Conservation (phyloP, 140 eudicot species). For the Oenanthe javanica region DNA sequence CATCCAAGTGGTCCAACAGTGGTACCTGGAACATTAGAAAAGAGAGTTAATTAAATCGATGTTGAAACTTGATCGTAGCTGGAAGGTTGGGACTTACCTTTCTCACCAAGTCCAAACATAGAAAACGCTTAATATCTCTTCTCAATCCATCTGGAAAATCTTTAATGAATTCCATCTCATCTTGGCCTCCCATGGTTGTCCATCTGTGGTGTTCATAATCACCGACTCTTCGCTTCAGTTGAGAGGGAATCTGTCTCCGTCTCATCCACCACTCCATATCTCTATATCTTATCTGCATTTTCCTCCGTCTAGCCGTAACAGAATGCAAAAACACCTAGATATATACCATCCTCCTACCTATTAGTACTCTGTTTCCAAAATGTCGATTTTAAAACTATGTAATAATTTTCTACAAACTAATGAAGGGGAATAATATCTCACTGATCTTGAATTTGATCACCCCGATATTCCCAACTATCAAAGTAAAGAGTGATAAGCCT, state of each 20-base stretch:
- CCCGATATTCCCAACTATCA: constrained; percentile 51
- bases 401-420: not conserved
- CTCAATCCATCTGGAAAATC: constrained; percentile 86
- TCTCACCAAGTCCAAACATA: constrained; percentile 71
- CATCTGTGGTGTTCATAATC: constrained; percentile 72
- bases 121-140: constrained; percentile 78
- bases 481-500: constrained; percentile 53
- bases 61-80: not conserved
- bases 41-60: not conserved
- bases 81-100: constrained; percentile 35
- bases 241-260: constrained; percentile 49
- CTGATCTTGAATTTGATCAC: constrained; percentile 17
- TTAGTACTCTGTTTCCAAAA: not conserved
- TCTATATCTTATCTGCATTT: constrained; percentile 35
- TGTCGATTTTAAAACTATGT: not conserved
- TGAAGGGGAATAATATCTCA: not conserved
- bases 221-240: constrained; percentile 62
- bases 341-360: not conserved
- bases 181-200: constrained; percentile 61
- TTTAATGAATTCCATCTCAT: constrained; percentile 66
- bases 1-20: constrained; percentile 67
- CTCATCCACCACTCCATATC: constrained; percentile 77
- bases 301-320: constrained; percentile 39
- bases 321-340: constrained; percentile 44
- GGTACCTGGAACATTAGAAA: constrained; percentile 48